Conservation (phyloP, 345 rosid genomes). For the Dipteronia sinensis region DNA sequence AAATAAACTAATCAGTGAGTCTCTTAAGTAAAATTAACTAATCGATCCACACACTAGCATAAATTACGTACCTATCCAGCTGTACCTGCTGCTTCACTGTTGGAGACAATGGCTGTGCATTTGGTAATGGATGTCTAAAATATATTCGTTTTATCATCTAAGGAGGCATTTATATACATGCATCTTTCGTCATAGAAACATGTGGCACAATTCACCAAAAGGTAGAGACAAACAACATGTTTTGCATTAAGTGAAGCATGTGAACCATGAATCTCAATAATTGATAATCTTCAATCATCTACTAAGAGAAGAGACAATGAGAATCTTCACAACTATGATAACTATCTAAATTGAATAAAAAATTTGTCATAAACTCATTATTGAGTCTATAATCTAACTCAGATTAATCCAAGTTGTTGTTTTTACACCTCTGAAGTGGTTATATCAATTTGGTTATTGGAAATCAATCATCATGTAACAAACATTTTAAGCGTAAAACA, state of each 20-base stretch:
- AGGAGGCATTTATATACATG: not conserved
- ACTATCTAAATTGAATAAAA: not conserved
- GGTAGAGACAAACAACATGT: not conserved
- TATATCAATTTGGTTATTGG: not conserved
- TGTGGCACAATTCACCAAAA: conserved; percentile 24
- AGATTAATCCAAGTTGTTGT: not conserved
- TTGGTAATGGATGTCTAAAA: not conserved
- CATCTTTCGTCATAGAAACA: not conserved
- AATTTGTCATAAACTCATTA: not conserved
- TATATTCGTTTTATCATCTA: not conserved
- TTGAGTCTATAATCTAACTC: not conserved
- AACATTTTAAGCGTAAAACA: too few species aligned
- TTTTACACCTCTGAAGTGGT: not conserved
- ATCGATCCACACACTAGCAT: too few species aligned
- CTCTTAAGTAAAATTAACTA: too few species aligned
- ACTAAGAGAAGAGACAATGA: too few species aligned
- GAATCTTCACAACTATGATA: not conserved
- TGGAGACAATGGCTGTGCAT: too few species aligned
- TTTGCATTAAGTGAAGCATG: not conserved
- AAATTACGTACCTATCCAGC: too few species aligned
- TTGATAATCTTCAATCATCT: not conserved
- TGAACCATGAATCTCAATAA: not conserved
- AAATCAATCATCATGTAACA: too few species aligned
- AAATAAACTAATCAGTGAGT: too few species aligned
- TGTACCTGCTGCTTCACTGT: too few species aligned